Base-by-base conservation (phyloP, 345 rosid genomes). In the Syzygium aromaticum region DNA sequence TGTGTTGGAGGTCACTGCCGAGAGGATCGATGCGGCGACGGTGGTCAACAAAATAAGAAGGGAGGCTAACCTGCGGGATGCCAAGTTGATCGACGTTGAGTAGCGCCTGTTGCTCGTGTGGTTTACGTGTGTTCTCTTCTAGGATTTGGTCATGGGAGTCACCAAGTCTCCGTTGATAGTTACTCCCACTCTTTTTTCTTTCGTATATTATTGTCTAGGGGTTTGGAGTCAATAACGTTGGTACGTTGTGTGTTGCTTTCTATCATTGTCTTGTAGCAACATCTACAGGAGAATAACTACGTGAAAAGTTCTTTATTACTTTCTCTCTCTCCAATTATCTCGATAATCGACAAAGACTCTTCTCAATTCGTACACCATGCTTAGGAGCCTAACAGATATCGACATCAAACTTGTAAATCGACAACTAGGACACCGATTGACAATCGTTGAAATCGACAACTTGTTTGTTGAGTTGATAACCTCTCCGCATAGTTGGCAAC, bases 21-120 rank as follows among this genome's bases (percentile, higher is more conserved):
- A 27, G 30, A 27, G 0, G 30, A 27, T 59, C 16, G 8, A 59
- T 0, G 67, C 17, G 8, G 67, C 0, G 15, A 59, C 7, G 67
- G 67, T 59, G 30, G 67, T 59, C 17, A 3, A n/a, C 30, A 27
- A 27, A 12, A 59, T 59, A 59, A 27, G 33, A n/a, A 59, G 27
- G 67, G 30, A 59, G 30, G 67, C 30, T 11, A 27, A 27, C 30
- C 30, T 59, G 30, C 67, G 8, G 67, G 67, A 59, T 27, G 67
- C 67, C 67, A 59, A 11, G 67, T 27, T 59, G 33, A 16, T 28
- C 40, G 0, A 12, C 11, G 78, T 67, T 17, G 21, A 67, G 78
- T 19, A 6, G 19, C 78, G 16, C 61, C 27, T 56, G 2, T 56
- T 23, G 61, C 4, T 28, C 38, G 4, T 6, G 64, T 11, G 28